Evolutionary conservation across 2,329 filamentous ascomycete genomes (phyloP), one percentile per base, ranked within the genome.

Genomic region (Ceratocystis lukuohia): DNA sequence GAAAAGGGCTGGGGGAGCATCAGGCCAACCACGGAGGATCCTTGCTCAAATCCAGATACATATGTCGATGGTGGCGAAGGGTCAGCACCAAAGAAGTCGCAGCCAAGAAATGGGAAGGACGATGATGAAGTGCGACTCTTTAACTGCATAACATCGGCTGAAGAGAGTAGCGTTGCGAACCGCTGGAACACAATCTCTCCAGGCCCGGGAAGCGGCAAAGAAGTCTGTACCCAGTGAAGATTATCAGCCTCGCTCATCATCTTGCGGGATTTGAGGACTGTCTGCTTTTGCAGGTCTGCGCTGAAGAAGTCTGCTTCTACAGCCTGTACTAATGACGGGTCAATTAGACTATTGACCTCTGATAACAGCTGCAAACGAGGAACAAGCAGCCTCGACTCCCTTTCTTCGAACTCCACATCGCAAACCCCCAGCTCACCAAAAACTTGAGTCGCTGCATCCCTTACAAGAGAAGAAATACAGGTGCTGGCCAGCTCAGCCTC

Each of bases 281-380:
- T 46, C 12, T 64, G 45, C 25, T 62, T 41, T 33, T 33, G 45
- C 7, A 25, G 25, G 12, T 53, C 62, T 7, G 41, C 17, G 12
- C 22, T 53, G 64, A 37, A 64, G 22, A 68, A 64, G 5, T 44
- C 45, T 5, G 45, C 37, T 5, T 62, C 22, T 7, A 45, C 45
- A 6, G 41, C 15, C 12, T 20, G 5, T 10, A 45, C 20, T 1
- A 65, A 37, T 50, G 48, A 44, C 1, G 72, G 70, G 69, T 82
- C 80, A 1, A 83, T 76, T n/a, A 79, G 67, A 4, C 70, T 70
- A 68, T 82, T 83, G 33, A 83, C 70, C 0, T 69, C 44, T 1
- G 67, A 45, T 1, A 81, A 68, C 0, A 77, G 76, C 56, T 73
- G 70, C 1, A 83, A 72, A 3, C 81, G 76, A 5, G 81, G 79